These are phyloP conservation scores for Aurifilum marmelostoma DNA, from an alignment of 2,329 filamentous ascomycete species.

Conservation along the genomic window DNA sequence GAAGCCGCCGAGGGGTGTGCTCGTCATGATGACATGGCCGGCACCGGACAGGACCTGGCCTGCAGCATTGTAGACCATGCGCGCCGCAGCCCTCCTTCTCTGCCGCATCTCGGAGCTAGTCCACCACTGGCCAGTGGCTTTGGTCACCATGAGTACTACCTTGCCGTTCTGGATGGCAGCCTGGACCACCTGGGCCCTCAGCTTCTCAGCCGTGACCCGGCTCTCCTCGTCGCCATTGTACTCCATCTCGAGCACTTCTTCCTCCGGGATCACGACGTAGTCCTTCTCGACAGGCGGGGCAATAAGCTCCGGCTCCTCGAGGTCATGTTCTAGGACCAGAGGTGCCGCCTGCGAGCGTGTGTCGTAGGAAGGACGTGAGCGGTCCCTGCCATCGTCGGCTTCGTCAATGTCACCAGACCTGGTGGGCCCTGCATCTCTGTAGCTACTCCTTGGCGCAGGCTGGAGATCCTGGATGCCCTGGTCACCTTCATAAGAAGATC, in stretches of 20 bases:
- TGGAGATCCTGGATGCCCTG: neutral
- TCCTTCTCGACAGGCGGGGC: neutral
- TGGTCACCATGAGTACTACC: constrained; percentile 25
- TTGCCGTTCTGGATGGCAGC: constrained; percentile 22
- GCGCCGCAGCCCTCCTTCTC: constrained; percentile 21
- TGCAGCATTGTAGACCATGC: constrained; percentile 17
- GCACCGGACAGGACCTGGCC: constrained; percentile 22
- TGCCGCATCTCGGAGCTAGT: constrained; percentile 26
- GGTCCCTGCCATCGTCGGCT: neutral
- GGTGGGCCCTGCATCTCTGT: too few species aligned
- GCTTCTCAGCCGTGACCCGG: constrained; percentile 24
- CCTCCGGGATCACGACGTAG: constrained; percentile 24
- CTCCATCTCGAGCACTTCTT: constrained; percentile 19
- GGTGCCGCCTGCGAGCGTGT: neutral
- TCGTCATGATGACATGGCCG: constrained; percentile 27
- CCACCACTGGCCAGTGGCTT: constrained; percentile 28
- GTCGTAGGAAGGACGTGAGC: neutral
- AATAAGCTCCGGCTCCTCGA: neutral
- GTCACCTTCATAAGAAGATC: neutral
- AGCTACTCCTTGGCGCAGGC: too few species aligned
- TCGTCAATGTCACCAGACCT: neutral
- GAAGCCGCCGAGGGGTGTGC: constrained; percentile 24
- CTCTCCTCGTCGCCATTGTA: constrained; percentile 26
- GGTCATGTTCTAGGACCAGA: neutral
- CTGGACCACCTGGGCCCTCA: constrained; percentile 23